A percentile compares a stretch with the other conserved stretches of the same genome.
Evolutionary conservation across 2,329 filamentous ascomycete genomes (phyloP).

Genomic region (Exserohilum turcica): DNA sequence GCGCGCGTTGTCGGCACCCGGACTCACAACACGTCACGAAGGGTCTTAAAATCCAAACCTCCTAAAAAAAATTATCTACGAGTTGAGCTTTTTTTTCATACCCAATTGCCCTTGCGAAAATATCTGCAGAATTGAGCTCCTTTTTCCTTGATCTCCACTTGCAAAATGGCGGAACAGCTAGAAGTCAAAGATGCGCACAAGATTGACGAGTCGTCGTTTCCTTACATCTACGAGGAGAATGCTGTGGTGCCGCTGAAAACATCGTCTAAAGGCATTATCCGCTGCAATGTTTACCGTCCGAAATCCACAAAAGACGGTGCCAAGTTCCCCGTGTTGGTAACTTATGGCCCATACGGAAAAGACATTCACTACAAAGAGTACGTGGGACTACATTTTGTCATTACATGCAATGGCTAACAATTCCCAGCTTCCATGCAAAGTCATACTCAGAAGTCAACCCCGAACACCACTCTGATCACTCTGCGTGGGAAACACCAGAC

Average conservation of each 20-base stretch:
- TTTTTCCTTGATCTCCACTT: neutral
- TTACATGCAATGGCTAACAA: neutral
- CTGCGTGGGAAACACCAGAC: slow-evolving; percentile 53
- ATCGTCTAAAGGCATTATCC: slow-evolving; percentile 48
- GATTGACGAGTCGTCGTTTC: slow-evolving; percentile 43
- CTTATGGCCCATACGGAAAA: slow-evolving; percentile 76
- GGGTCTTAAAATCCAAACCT: slow-evolving; percentile 26
- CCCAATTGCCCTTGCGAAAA: too few species aligned
- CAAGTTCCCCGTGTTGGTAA: slow-evolving; percentile 66
- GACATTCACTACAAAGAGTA: slow-evolving; percentile 67
- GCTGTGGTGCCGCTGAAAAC: slow-evolving; percentile 53
- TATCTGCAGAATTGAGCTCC: neutral
- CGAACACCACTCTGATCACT: slow-evolving; percentile 47
- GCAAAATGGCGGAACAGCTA: slow-evolving; percentile 33
- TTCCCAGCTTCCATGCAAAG: slow-evolving; percentile 54
- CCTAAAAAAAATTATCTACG: too few species aligned
- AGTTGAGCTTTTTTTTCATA: too few species aligned
- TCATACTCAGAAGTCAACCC: slow-evolving; percentile 52
- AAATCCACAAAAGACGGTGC: slow-evolving; percentile 42
- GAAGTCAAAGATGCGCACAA: slow-evolving; percentile 42
- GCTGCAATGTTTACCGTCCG: slow-evolving; percentile 59
- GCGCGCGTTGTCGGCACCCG: slow-evolving; percentile 12
- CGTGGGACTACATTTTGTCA: neutral
- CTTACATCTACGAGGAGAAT: slow-evolving; percentile 59
- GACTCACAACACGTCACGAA: slow-evolving; percentile 15